Base-by-base conservation (phyloP, 441 rosid genomes). In the Adansonia rubrostipa region DNA sequence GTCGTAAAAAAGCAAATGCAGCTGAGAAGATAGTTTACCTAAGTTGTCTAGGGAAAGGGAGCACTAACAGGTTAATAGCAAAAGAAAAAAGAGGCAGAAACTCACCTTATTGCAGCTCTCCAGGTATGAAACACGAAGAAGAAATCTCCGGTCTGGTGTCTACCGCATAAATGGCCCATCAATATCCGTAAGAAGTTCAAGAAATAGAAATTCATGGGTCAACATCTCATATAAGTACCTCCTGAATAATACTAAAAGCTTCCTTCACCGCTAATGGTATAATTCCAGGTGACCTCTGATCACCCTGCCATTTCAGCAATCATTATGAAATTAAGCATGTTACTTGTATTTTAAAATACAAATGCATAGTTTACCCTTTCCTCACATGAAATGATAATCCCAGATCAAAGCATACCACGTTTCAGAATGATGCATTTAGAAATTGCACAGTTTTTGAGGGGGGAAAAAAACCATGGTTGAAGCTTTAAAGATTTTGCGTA, bases 281-380 rank as follows among this genome's bases (percentile, higher is more conserved):
- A 63, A 95, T 93, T 80, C 99, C 99, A 71, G 99, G 99, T 74
- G 99, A 97, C 89, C 99, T 97, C 83, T 97, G 99, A 90, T 95
- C 98, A 84, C 99, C 99, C 99, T 97, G 97, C 77, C 87, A 89
- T 84, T 80, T 77, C 76, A 48, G 69, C 74, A 66, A 63, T 50
- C 33, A 33, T 50, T 50, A 79, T 74, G 72, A 68, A 33, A 75
- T 19, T 79, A 86, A 86, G 77, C 79, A 78, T 74, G 73, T 17
- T 13, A 62, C 36, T 65, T 71, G 80, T 36, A 66, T 68, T 61
- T 36, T 45, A 56, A 82, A 71, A 71, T 33, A 68, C 74, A 82
- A 61, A 54, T 24, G 1, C 1, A 1, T 24, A 58, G 28, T 24
- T 24, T 24, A 1, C 1, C 0, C 1, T 24, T 24, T 24, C 0